Percentiles rank a stretch among this genome's conserved stretches.
Conservation (phyloP, 1,284 basidiomycete genomes). For the Puccinia triticina region DNA sequence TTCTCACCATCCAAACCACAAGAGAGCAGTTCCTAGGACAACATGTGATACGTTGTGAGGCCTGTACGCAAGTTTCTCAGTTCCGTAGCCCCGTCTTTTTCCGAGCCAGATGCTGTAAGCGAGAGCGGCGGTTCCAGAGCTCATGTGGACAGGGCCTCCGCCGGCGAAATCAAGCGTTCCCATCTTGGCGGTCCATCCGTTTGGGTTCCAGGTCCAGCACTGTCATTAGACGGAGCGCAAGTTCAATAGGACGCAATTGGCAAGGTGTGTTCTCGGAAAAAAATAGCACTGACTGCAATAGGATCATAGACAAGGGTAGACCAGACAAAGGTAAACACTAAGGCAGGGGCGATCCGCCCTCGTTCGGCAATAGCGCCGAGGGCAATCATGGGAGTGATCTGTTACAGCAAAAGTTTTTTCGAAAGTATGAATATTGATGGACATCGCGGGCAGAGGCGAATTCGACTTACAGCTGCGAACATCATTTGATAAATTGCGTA, state of each 20-base stretch:
- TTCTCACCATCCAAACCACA: conserved; percentile 61
- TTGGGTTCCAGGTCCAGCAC: conserved; percentile 57
- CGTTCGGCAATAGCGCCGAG: conserved; percentile 92
- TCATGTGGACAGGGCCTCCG: conserved; percentile 60
- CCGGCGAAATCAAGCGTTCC: conserved; percentile 61
- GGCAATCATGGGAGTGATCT: conserved; percentile 70
- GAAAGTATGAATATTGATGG: neutral
- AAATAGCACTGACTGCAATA: conserved; percentile 64
- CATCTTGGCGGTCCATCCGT: conserved; percentile 59
- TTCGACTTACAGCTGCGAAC: conserved; percentile 75
- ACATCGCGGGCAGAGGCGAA: neutral
- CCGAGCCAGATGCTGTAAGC: conserved; percentile 61
- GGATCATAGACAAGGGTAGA: conserved; percentile 90
- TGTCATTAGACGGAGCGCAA: neutral
- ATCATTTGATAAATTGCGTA: conserved; percentile 89
- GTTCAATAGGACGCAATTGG: neutral
- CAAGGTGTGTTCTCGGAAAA: neutral
- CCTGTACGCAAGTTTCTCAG: conserved; percentile 61
- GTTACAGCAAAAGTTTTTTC: conserved; percentile 19
- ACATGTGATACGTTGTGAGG: conserved; percentile 61
- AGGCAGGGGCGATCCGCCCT: conserved; percentile 78
- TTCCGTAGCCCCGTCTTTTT: conserved; percentile 62
- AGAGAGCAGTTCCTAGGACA: conserved; percentile 62
- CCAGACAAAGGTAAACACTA: conserved; percentile 90
- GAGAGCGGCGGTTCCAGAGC: conserved; percentile 54